Percentiles rank a stretch among this genome's conserved stretches.
Conservation (phyloP, 306 rosid genomes). For the Heteromeles arbutifolia region DNA sequence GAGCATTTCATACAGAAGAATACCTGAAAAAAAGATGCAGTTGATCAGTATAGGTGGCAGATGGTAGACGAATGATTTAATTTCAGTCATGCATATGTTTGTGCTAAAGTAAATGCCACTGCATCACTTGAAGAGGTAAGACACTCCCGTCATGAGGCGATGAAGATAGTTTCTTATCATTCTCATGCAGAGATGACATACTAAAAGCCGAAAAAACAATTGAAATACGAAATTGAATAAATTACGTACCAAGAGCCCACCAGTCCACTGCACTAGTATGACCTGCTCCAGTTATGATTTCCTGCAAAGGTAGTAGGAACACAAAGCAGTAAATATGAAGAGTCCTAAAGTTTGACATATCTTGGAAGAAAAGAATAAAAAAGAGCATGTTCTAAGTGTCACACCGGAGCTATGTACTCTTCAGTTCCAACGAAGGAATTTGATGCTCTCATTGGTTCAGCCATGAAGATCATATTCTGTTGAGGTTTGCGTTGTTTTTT, state of each 20-base stretch:
- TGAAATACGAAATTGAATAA: not conserved
- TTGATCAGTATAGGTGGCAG: not conserved
- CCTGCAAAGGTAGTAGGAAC: constrained; percentile 44
- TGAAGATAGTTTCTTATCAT: not conserved
- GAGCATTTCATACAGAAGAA: constrained; percentile 87
- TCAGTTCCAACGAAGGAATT: constrained; percentile 98
- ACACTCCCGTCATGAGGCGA: not conserved
- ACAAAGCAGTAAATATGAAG: constrained; percentile 9
- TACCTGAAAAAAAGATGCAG: constrained; percentile 36
- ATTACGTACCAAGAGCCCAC: constrained; percentile 92
- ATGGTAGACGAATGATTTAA: not conserved
- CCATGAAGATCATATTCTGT: constrained; percentile 68
- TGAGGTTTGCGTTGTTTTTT: constrained; percentile 51
- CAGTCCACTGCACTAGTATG: constrained; percentile 98
- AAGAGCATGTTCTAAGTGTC: constrained; percentile 22
- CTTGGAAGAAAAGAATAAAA: not conserved
- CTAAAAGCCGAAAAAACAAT: not conserved
- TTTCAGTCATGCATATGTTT: not conserved
- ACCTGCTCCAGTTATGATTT: constrained; percentile 90
- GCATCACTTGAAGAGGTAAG: not conserved
- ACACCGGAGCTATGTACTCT: constrained; percentile 98
- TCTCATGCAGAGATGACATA: not conserved
- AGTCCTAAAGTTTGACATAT: not conserved
- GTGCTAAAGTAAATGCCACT: not conserved
- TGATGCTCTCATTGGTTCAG: constrained; percentile 98